Conservation (phyloP, 2,329 filamentous ascomycete species). For the Diaporthe helianthi region DNA sequence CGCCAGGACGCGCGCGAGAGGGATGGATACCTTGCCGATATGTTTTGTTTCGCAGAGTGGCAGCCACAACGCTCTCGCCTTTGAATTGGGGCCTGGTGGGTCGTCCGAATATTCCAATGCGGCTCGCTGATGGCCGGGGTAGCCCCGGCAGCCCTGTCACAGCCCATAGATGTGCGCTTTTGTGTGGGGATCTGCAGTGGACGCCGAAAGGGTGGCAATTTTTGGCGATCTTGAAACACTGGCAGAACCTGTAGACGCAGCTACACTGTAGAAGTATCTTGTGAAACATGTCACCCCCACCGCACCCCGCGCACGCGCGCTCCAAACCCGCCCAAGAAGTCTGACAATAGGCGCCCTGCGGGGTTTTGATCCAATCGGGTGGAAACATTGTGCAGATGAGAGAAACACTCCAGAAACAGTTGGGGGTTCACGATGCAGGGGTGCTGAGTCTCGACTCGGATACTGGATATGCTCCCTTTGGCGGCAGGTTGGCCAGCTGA, state of each 20-base stretch:
- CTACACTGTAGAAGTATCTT: neutral
- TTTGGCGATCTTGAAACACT: constrained; percentile 26
- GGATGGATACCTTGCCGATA: neutral
- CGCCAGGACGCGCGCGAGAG: neutral
- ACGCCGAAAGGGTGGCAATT: neutral
- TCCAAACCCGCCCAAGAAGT: neutral
- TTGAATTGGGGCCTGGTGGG: constrained; percentile 17
- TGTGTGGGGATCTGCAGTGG: neutral
- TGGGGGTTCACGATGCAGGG: constrained; percentile 6
- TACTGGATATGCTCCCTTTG: neutral
- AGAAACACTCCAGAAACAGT: constrained; percentile 20
- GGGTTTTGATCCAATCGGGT: constrained; percentile 11
- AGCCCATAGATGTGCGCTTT: too few relatives aligned
- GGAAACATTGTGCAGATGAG: constrained; percentile 23
- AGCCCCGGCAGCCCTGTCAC: neutral
- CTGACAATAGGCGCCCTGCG: constrained; percentile 10
- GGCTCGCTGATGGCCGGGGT: constrained; percentile 4
- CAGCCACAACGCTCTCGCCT: constrained; percentile 9
- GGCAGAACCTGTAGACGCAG: too few relatives aligned
- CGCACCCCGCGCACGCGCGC: neutral
- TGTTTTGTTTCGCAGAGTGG: constrained; percentile 22
- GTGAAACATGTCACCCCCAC: constrained; percentile 18
- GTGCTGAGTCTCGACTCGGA: constrained; percentile 7
- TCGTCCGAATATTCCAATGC: constrained; percentile 8
- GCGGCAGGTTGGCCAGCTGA: constrained; percentile 9